These are phyloP conservation scores for Tanacetum coccineum DNA, from an alignment of 129 eudicot species.

Conservation along the genomic window DNA sequence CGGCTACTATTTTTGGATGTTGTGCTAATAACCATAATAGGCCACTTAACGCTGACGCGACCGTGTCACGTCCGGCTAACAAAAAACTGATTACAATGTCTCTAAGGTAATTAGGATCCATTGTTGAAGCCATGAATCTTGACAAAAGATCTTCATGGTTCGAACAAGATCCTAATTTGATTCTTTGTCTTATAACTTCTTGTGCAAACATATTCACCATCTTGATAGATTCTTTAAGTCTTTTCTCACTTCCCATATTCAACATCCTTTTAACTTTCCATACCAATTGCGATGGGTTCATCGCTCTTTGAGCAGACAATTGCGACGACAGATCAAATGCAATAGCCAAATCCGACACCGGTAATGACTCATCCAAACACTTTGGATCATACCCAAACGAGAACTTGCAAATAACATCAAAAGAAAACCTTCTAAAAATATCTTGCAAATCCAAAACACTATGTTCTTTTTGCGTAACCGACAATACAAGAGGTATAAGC, in stretches of 20 bases:
- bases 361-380: constrained; percentile 46
- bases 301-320: constrained; percentile 71
- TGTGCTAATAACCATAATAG: constrained; percentile 52
- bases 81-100: constrained; percentile 73
- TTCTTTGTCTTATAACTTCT: constrained; percentile 53
- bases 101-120: constrained; percentile 51
- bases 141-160: constrained; percentile 68
- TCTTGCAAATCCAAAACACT: constrained; percentile 65
- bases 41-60: constrained; percentile 73
- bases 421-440: constrained; percentile 63
- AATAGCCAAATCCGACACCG: constrained; percentile 49
- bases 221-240: constrained; percentile 38
- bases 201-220: constrained; percentile 49
- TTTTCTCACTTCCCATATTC: constrained; percentile 57
- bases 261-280: constrained; percentile 69
- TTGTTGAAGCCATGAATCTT: constrained; percentile 55
- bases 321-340: constrained; percentile 68
- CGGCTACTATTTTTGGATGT: constrained; percentile 46
- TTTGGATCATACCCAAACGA: constrained; percentile 79
- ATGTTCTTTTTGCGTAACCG: constrained; percentile 19
- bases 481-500: constrained; percentile 44
- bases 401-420: constrained; percentile 62
- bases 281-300: constrained; percentile 43
- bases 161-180: constrained; percentile 35
- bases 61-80: constrained; percentile 83